Percentiles rank a stretch among this genome's conserved stretches.
Conservation (phyloP, 192 early-diverging fungal genomes). For the Coemansia javaensis region DNA sequence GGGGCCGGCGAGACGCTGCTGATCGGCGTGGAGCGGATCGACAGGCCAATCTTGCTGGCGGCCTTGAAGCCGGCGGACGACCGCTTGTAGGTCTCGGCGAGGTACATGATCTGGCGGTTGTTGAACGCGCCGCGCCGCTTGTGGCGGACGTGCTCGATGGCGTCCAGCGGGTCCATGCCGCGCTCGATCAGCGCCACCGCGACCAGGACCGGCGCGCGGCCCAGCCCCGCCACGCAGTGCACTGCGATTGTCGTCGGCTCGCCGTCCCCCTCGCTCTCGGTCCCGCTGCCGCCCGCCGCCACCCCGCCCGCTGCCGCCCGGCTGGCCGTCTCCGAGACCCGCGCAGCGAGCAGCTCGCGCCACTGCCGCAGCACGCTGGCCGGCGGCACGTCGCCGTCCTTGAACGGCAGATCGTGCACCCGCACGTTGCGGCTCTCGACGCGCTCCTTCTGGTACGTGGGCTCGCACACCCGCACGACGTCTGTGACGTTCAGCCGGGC, state of each 20-base stretch:
- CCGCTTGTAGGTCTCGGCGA: conserved; percentile 52
- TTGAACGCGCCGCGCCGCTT: conserved; percentile 77
- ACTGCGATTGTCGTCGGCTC: conserved; percentile 71
- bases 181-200: conserved; percentile 74
- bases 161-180: conserved; percentile 72
- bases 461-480: conserved; percentile 88
- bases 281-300: not conserved
- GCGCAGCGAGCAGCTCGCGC: conserved; percentile 60
- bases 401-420: conserved; percentile 85
- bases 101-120: conserved; percentile 66
- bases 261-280: conserved; percentile 2
- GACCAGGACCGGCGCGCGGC: conserved; percentile 89
- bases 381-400: conserved; percentile 79
- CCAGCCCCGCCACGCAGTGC: conserved; percentile 94
- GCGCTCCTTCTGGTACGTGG: conserved; percentile 66
- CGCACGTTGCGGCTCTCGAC: conserved; percentile 60
- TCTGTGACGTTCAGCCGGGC: conserved; percentile 70
- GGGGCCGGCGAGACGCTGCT: not conserved
- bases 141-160: conserved; percentile 67
- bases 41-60: conserved; percentile 14
- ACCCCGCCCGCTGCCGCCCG: conserved; percentile 9
- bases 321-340: too few species aligned
- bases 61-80: conserved; percentile 30
- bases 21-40: conserved; percentile 23
- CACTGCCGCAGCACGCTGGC: conserved; percentile 53